These are phyloP conservation scores for Bathelium albidoporum DNA, from an alignment of 495 filamentous ascomycete species.

Conservation along the genomic window DNA sequence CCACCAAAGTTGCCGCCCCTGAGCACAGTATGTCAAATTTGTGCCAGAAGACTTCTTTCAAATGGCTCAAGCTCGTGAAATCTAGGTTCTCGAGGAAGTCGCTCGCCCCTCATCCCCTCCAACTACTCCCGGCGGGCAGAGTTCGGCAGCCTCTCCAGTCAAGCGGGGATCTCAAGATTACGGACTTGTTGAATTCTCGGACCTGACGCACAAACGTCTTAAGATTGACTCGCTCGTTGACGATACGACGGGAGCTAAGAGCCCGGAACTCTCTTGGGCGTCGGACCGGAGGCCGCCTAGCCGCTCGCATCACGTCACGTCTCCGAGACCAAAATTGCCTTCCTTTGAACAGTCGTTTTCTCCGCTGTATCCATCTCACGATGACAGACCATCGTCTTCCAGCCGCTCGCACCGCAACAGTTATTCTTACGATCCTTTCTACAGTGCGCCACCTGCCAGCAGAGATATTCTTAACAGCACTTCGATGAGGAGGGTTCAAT, in stretches of 20 bases:
- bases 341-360: background rate
- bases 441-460: background rate
- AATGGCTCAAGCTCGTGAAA: background rate
- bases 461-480: background rate
- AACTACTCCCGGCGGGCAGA: background rate
- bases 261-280: background rate
- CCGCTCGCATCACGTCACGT: background rate
- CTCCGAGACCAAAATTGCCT: background rate
- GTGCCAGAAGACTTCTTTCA: background rate
- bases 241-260: background rate
- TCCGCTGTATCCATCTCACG: background rate
- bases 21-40: background rate
- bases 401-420: background rate
- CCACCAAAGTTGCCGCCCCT: background rate
- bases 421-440: background rate
- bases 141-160: background rate
- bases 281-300: background rate
- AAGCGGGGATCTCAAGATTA: background rate
- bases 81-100: background rate
- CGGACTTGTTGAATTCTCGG: background rate
- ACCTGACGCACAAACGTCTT: background rate
- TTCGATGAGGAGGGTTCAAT: background rate
- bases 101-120: background rate
- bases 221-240: background rate
- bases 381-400: background rate